These are phyloP conservation scores for Physcomitrellopsis africana DNA, from an alignment of 225 moss, liverwort and hornwort genomes.

Conservation along the genomic window DNA sequence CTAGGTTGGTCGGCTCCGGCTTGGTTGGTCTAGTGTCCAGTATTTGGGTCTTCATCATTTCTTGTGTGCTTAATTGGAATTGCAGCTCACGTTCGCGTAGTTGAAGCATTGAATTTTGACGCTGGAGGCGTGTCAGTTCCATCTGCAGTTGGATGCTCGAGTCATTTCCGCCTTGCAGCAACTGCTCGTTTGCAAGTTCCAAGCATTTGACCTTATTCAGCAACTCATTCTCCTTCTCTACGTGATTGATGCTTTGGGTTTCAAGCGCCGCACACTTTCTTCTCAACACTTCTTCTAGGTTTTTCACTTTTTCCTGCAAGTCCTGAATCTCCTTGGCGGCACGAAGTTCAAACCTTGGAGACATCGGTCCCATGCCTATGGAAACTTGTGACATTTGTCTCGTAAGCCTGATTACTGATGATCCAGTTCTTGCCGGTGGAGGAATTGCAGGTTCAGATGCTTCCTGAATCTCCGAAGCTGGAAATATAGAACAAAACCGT, in stretches of 20 bases:
- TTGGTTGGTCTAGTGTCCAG: conserved; percentile 37
- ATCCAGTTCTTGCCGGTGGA: conserved; percentile 43
- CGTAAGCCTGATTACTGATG: conserved; percentile 44
- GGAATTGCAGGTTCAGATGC: conserved; percentile 40
- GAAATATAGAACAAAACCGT: conserved; percentile 6
- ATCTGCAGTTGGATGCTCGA: conserved; percentile 60
- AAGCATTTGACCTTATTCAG: conserved; percentile 52
- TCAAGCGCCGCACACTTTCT: conserved; percentile 37
- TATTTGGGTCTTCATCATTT: conserved; percentile 51
- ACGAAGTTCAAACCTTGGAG: conserved; percentile 43
- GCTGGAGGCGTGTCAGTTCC: conserved; percentile 61
- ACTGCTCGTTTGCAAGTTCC: conserved; percentile 63
- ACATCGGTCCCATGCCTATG: conserved; percentile 47
- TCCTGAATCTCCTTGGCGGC: conserved; percentile 52
- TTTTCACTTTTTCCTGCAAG: conserved; percentile 50
- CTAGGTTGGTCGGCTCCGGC: conserved; percentile 18
- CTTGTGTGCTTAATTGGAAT: conserved; percentile 53
- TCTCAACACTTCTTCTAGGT: conserved; percentile 49
- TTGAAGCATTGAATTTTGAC: conserved; percentile 57
- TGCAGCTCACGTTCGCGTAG: conserved; percentile 64
- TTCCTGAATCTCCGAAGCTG: conserved; percentile 51
- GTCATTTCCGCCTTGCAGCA: conserved; percentile 52
- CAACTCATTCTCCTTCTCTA: conserved; percentile 46
- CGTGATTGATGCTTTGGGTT: conserved; percentile 30
- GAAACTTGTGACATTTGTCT: conserved; percentile 60